A percentile compares a stretch with the other conserved stretches of the same genome.
These are phyloP conservation scores for Exsudoporus frostii DNA, from an alignment of 768 basidiomycete genomes.

Conservation along the genomic window DNA sequence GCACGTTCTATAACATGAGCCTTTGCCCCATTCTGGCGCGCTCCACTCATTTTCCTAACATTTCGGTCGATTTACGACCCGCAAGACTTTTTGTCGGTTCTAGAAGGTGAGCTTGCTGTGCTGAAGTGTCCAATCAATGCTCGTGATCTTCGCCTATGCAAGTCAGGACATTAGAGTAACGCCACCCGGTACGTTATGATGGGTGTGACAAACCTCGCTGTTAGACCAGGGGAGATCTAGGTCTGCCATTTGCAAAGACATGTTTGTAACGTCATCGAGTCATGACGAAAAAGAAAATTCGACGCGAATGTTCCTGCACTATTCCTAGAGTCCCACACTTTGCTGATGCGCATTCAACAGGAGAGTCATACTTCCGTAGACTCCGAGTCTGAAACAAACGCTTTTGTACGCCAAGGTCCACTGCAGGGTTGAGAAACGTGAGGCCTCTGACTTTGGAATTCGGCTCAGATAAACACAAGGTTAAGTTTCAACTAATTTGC, in stretches of 20 bases:
- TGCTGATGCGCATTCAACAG: too few relatives aligned
- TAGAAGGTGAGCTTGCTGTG: not conserved
- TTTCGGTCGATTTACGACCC: slow-evolving; percentile 23
- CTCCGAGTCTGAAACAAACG: not conserved
- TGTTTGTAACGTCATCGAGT: not conserved
- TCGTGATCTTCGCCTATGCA: slow-evolving; percentile 24
- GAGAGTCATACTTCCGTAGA: not conserved
- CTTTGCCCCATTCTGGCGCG: not conserved
- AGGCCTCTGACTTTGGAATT: not conserved
- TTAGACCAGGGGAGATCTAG: not conserved
- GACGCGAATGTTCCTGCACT: too few relatives aligned
- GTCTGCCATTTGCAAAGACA: not conserved
- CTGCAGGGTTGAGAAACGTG: not conserved
- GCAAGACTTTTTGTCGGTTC: not conserved
- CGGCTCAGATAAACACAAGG: slow-evolving; percentile 5
- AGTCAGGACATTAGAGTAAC: slow-evolving; percentile 1
- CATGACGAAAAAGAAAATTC: not conserved
- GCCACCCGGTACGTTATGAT: slow-evolving; percentile 10
- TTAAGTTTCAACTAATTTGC: slow-evolving; percentile 17
- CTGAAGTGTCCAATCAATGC: slow-evolving; percentile 10
- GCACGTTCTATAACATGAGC: not conserved
- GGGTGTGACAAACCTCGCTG: not conserved
- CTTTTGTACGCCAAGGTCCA: not conserved
- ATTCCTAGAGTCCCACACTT: too few relatives aligned
- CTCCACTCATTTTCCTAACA: slow-evolving; percentile 20